Conservation (phyloP, 164 flowering plant genomes). For the Litsea cubeba region DNA sequence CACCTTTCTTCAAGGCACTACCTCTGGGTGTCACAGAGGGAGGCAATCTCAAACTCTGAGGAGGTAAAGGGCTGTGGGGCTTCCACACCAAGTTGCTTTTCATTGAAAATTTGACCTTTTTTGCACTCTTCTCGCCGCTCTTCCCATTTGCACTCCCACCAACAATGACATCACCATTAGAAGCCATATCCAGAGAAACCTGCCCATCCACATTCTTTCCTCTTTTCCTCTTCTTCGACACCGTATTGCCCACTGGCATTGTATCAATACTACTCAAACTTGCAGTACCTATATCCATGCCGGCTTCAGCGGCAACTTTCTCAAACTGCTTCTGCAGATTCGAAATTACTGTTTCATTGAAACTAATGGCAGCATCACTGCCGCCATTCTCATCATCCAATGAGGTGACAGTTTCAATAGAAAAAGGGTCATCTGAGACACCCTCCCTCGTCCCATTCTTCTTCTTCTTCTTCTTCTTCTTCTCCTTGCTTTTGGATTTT, state of each 20-base stretch:
- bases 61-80: constrained; percentile 80
- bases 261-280: constrained; percentile 16
- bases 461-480: constrained; percentile 33
- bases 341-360: constrained; percentile 54
- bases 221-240: constrained; percentile 20
- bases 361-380: constrained; percentile 13
- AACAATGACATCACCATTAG: constrained; percentile 17
- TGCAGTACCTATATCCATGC: constrained; percentile 37
- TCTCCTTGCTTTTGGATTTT: constrained; percentile 28
- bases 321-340: constrained; percentile 86
- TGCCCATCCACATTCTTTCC: constrained; percentile 28
- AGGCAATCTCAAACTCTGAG: constrained; percentile 78
- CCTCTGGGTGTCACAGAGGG: constrained; percentile 94
- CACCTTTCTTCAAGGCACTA: constrained; percentile 94
- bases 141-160: constrained; percentile 25
- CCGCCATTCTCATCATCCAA: constrained; percentile 10
- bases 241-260: constrained; percentile 8
- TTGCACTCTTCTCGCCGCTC: constrained; percentile 53
- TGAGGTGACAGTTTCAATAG: neutral
- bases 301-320: constrained; percentile 78
- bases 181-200: constrained; percentile 5
- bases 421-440: constrained; percentile 4
- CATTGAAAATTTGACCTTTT: constrained; percentile 83
- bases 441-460: constrained; percentile 11
- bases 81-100: constrained; percentile 89